These are phyloP conservation scores for Cystofilobasidium capitatum DNA, from an alignment of 768 basidiomycete species.

Conservation along the genomic window DNA sequence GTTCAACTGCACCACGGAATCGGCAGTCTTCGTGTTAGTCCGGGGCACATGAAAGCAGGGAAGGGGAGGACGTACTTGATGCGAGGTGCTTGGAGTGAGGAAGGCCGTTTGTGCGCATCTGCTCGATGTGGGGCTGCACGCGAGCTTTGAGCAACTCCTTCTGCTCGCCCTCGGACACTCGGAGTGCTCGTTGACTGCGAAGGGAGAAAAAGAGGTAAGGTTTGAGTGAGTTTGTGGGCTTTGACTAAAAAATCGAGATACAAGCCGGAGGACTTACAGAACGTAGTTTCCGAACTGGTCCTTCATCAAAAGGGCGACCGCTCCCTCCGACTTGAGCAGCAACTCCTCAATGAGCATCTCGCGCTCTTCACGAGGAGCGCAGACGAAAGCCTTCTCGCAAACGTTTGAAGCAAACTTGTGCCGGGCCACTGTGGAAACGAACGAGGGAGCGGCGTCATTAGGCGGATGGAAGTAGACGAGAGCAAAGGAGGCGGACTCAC, in stretches of 20 bases:
- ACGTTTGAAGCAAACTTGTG: conserved; percentile 90
- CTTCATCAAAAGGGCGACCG: conserved; percentile 65
- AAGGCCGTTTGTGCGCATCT: conserved; percentile 57
- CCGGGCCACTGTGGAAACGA: conserved; percentile 30
- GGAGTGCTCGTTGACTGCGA: conserved; percentile 48
- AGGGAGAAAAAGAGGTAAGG: neutral
- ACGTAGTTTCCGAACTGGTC: conserved; percentile 58
- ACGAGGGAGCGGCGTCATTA: neutral
- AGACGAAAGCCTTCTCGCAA: conserved; percentile 75
- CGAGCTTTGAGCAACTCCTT: conserved; percentile 54
- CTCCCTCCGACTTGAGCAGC: conserved; percentile 51
- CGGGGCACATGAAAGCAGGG: too few species aligned
- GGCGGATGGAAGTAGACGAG: neutral
- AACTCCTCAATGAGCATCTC: conserved; percentile 70
- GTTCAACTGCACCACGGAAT: too few species aligned
- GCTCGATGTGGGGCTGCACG: conserved; percentile 58
- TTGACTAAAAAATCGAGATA: neutral
- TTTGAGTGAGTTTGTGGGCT: neutral
- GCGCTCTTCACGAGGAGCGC: conserved; percentile 56
- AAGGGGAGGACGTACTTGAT: neutral
- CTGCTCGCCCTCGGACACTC: conserved; percentile 61
- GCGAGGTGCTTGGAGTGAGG: conserved; percentile 66
- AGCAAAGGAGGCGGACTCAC: conserved; percentile 27
- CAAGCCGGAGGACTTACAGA: conserved; percentile 14
- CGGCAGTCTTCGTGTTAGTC: too few species aligned